Base-by-base conservation (phyloP, 2,329 filamentous ascomycete species). In the Fusarium chuoi region DNA sequence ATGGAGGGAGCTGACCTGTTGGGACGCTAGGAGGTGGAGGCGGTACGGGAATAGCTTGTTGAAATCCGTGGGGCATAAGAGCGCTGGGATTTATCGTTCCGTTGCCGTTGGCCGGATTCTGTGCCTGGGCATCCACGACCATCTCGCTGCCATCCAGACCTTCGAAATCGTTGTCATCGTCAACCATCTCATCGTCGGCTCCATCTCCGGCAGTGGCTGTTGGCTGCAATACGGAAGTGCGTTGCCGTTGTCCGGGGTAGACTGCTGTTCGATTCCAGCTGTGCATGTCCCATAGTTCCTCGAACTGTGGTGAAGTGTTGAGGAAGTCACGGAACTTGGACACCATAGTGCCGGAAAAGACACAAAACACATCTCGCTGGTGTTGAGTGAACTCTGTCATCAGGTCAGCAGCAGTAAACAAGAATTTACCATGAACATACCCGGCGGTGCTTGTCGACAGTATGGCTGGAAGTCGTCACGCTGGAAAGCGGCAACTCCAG, bases 351-450 rank as follows among this genome's bases (percentile, higher is more conserved):
- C 96, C 96, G 4, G 95, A 98, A 82, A 99, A 99, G 61, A 99
- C 96, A 79, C 96, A 99, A 81, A 99, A 99, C 13, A 98, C 94
- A 59, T 96, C 92, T 71, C 96, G 91, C 82, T 99, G 96, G 79
- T 98, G 95, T 52, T 96, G 93, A 24, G 95, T 98, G 81, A 99
- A 99, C 82, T 98, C 96, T 91, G 63, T 7, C 17, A 36, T 24
- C 10, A 15, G 28, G 69, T 84, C 62, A 84, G 80, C 56, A 64
- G 45, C 18, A 33, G 54, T 14, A 41, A 7, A 28, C n/a, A 15
- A 6, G 17, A 14, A 30, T 51, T 14, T 28, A 42, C n/a, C 12
- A 14, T n/a, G 18, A 30, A 71, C 85, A 74, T 85, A 92, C 91
- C 91, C 68, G 88, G 83, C 42, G 96, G 96, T 3, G 96, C 94